These are phyloP conservation scores for Boletus subcaerulescens DNA, from an alignment of 768 basidiomycete genomes.

Conservation along the genomic window DNA sequence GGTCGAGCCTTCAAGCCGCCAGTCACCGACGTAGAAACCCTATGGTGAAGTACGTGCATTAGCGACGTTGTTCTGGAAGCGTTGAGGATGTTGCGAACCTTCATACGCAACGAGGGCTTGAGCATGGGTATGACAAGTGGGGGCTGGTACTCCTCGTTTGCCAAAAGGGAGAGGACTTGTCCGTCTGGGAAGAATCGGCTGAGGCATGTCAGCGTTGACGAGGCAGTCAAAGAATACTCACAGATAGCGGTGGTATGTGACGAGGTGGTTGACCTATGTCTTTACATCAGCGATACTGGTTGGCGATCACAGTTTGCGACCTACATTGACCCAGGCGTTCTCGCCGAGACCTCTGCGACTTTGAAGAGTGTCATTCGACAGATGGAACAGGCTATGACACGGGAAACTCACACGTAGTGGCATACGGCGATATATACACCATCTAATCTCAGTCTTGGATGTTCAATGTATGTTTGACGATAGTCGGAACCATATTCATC, in stretches of 20 bases:
- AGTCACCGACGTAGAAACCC: slow-evolving; percentile 72
- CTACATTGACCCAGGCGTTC: slow-evolving; percentile 82
- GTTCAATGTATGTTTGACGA: slow-evolving; percentile 76
- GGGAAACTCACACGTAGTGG: slow-evolving; percentile 69
- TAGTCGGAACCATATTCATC: slow-evolving; percentile 59
- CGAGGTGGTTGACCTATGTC: slow-evolving; percentile 70
- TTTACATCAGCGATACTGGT: slow-evolving; percentile 5
- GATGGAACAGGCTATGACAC: slow-evolving; percentile 1
- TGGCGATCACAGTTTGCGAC: slow-evolving; percentile 23
- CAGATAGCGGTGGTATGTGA: slow-evolving; percentile 93
- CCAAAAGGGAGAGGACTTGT: slow-evolving; percentile 77
- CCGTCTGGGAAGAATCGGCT: slow-evolving; percentile 90
- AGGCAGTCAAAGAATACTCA: slow-evolving; percentile 34
- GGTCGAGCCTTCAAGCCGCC: slow-evolving; percentile 62
- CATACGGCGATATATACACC: slow-evolving; percentile 92
- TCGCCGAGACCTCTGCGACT: slow-evolving; percentile 69
- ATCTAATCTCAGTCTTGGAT: slow-evolving; percentile 80
- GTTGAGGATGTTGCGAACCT: slow-evolving; percentile 40
- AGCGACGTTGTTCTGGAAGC: not conserved
- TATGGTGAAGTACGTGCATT: slow-evolving; percentile 27
- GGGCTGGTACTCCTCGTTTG: slow-evolving; percentile 74
- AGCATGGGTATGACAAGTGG: slow-evolving; percentile 72
- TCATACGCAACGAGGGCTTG: slow-evolving; percentile 74
- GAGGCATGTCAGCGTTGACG: slow-evolving; percentile 2
- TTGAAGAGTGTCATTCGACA: not conserved